Evolutionary conservation across 2,329 filamentous ascomycete genomes (phyloP).

Genomic region (Escovopsis sp.): DNA sequence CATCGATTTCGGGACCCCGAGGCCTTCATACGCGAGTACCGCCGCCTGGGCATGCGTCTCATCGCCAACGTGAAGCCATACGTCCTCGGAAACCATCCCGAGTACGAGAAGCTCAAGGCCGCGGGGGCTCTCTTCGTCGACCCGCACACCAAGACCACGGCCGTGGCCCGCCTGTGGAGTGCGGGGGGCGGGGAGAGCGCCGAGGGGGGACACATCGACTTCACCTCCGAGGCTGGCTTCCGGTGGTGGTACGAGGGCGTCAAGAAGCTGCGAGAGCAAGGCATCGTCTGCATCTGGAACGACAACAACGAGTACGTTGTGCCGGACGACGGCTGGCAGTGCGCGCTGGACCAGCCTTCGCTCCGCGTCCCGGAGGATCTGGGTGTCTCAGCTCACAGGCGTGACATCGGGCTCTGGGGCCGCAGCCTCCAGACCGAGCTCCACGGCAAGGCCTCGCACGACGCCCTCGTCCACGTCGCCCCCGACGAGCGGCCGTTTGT

Average conservation of each 20-base stretch:
- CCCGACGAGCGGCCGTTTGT: slow-evolving; percentile 51
- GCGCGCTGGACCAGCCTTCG: slow-evolving; percentile 33
- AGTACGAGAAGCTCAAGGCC: slow-evolving; percentile 45
- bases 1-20: slow-evolving; percentile 56
- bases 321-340: slow-evolving; percentile 49
- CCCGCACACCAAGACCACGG: slow-evolving; percentile 33
- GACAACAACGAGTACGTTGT: slow-evolving; percentile 66
- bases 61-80: slow-evolving; percentile 64
- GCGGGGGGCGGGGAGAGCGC: slow-evolving; percentile 56
- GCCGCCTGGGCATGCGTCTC: slow-evolving; percentile 48
- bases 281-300: slow-evolving; percentile 65
- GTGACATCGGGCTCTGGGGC: slow-evolving; percentile 52
- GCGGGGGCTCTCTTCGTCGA: slow-evolving; percentile 50
- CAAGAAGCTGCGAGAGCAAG: slow-evolving; percentile 42
- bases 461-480: slow-evolving; percentile 44
- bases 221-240: slow-evolving; percentile 51
- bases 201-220: slow-evolving; percentile 58
- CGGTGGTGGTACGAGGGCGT: slow-evolving; percentile 61
- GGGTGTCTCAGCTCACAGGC: slow-evolving; percentile 15
- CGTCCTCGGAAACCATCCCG: slow-evolving; percentile 50
- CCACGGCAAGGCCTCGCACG: slow-evolving; percentile 55
- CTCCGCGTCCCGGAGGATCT: slow-evolving; percentile 22
- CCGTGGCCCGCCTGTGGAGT: slow-evolving; percentile 53
- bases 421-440: slow-evolving; percentile 55
- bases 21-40: slow-evolving; percentile 46